These are phyloP conservation scores for Melampsora abietis-canadensis DNA, from an alignment of 1,284 basidiomycete genomes.

Conservation along the genomic window DNA sequence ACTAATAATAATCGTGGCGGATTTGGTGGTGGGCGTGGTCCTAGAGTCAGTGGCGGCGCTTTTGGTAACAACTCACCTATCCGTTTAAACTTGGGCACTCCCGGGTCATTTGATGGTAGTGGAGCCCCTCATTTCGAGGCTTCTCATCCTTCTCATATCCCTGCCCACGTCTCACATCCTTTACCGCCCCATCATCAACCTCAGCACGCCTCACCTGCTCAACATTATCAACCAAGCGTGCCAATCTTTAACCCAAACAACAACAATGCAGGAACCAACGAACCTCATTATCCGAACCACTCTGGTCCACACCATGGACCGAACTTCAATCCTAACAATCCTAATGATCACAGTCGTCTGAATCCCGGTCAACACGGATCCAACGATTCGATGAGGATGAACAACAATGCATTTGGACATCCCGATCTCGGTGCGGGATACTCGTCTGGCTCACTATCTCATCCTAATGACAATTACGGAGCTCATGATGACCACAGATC, in stretches of 20 bases:
- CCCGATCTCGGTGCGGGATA: not conserved
- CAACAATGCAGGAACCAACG: not conserved
- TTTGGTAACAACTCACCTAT: constrained; percentile 41
- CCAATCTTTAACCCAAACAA: not conserved
- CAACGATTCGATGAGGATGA: constrained; percentile 5
- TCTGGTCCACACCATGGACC: constrained; percentile 11
- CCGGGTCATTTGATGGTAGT: not conserved
- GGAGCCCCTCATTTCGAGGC: constrained; percentile 28
- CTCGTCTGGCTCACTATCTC: not conserved
- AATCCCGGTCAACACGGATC: not conserved
- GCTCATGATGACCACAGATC: not conserved
- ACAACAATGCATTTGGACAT: constrained; percentile 10
- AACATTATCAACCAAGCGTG: not conserved
- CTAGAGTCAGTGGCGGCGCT: not conserved
- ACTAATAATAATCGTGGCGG: constrained; percentile 24
- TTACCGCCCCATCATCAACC: constrained; percentile 29
- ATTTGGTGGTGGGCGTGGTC: constrained; percentile 9
- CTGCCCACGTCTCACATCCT: constrained; percentile 3
- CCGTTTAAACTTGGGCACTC: constrained; percentile 14
- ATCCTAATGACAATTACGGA: constrained; percentile 4
- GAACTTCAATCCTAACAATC: constrained; percentile 10
- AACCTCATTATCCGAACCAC: constrained; percentile 3
- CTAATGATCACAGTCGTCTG: not conserved
- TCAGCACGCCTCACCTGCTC: not conserved
- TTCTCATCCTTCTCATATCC: not conserved